phyloP scores from a whole-genome alignment of 371 early-diverging fungal genomes.

The Actinomortierella ambigua region DNA sequence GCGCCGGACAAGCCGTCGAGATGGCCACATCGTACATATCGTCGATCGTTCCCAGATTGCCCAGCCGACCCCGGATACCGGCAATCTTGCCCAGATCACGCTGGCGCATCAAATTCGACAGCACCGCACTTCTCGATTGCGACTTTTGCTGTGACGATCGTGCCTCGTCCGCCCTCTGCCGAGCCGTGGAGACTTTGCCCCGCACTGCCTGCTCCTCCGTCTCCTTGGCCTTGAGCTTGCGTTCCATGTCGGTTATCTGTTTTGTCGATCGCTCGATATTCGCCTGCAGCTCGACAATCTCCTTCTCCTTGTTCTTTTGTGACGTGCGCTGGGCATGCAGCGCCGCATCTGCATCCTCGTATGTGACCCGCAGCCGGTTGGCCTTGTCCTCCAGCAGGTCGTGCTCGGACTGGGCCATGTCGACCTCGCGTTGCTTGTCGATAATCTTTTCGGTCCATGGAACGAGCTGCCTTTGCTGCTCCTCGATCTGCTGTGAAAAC shows the following conservation, averaged over 20 bases:
- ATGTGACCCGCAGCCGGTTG: conserved; percentile 54
- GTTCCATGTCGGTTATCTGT: conserved; percentile 48
- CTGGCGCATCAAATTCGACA: conserved; percentile 76
- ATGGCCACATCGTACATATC: conserved; percentile 97
- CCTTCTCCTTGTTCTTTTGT: conserved; percentile 45
- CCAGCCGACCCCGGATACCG: conserved; percentile 95
- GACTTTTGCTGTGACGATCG: conserved; percentile 64
- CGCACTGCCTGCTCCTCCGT: conserved; percentile 15
- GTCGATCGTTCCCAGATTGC: conserved; percentile 95
- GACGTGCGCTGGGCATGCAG: conserved; percentile 47
- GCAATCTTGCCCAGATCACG: conserved; percentile 79
- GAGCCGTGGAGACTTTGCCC: conserved; percentile 46
- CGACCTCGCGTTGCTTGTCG: conserved; percentile 70
- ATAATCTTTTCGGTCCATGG: conserved; percentile 86
- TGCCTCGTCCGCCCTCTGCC: conserved; percentile 74
- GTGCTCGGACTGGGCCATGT: conserved; percentile 81
- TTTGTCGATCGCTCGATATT: conserved; percentile 49
- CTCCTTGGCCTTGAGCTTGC: conserved; percentile 38
- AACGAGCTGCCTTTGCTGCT: conserved; percentile 77
- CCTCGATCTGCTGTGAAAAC: conserved; percentile 73
- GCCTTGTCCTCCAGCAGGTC: conserved; percentile 69
- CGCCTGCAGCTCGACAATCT: conserved; percentile 56
- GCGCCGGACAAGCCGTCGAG: conserved; percentile 87
- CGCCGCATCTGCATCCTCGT: conserved; percentile 70
- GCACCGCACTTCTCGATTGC: conserved; percentile 77